Evolutionary conservation across 2,329 filamentous ascomycete species (phyloP), one percentile per base, ranked within the genome.

Genomic region (Thyridium curvatum): DNA sequence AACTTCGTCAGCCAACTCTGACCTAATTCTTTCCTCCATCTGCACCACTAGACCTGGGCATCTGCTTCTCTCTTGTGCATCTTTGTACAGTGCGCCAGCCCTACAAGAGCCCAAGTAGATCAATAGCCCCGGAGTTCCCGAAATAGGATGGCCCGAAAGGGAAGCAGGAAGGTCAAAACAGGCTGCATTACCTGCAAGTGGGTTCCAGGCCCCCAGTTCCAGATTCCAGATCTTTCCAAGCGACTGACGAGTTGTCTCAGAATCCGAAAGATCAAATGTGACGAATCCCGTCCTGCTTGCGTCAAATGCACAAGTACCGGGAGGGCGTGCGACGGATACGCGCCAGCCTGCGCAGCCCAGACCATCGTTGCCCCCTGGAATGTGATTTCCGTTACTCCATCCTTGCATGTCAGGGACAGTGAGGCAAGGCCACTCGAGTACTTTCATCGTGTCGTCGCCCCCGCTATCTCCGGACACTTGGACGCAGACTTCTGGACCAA

Each of bases 221-320:
- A 10, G 10, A 10, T 10, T 26, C 21, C 10, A 26, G 21, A 6
- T 6, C 10, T 26, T n/a, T n/a, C n/a, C n/a, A 10, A 26, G 6
- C 6, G 21, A 26, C 18, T 17, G 26, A 30, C 18, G 12, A 12
- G n/a, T 32, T 15, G 28, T 12, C 17, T 2, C 39, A 74, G 71
- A 53, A 65, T 72, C 28, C 68, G 73, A 35, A 69, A 71, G 40
- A 66, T 77, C 35, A 77, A 76, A 52, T 77, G 73, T 51, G 72
- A 75, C 45, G 72, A 77, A 54, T 56, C 53, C n/a, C 73, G 69
- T 38, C 72, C 73, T 2, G 55, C 53, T 28, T 79, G 74, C 47
- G 53, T 65, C 29, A 65, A 69, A 41, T 78, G 74, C 49, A 65
- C 63, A 28, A 71, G 66, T 38, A 77, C 73, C 4, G 72, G 73